A percentile compares a stretch with the other conserved stretches of the same genome.
phyloP scores from a whole-genome alignment of 768 basidiomycete genomes.

The Chalciporus chontae region DNA sequence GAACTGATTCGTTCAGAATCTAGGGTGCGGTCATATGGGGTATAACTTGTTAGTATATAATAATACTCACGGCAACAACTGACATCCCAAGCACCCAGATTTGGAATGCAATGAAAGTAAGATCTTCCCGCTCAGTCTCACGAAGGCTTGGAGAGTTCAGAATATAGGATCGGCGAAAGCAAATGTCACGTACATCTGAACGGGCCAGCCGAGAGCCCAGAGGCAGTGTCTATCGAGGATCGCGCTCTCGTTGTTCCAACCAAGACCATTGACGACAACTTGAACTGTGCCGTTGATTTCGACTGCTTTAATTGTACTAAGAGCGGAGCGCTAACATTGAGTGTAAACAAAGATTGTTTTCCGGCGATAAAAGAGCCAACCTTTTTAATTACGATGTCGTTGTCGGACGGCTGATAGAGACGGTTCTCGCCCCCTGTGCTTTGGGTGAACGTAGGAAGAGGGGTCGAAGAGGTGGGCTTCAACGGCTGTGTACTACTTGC shows the following conservation, averaged over 20 bases:
- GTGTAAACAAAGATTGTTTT: background rate
- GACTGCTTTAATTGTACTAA: conserved; percentile 26
- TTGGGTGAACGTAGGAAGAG: background rate
- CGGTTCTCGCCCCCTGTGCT: background rate
- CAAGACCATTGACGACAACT: conserved; percentile 35
- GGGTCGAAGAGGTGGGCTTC: background rate
- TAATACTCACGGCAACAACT: conserved; percentile 46
- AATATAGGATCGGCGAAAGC: background rate
- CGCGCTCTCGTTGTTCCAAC: conserved; percentile 32
- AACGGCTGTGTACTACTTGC: background rate
- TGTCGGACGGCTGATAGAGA: background rate
- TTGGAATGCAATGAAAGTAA: conserved; percentile 75
- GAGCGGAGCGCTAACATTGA: conserved; percentile 7
- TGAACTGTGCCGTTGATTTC: conserved; percentile 17
- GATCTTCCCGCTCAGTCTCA: conserved; percentile 74
- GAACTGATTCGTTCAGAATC: conserved; percentile 72
- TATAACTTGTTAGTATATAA: conserved; percentile 19
- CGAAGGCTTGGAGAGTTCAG: conserved; percentile 44
- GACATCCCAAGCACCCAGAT: conserved; percentile 81
- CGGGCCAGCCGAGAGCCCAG: conserved; percentile 65
- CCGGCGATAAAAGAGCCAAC: background rate
- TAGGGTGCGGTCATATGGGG: conserved; percentile 1
- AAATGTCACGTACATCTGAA: conserved; percentile 50
- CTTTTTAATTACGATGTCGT: background rate
- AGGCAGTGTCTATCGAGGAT: conserved; percentile 50